Evolutionary conservation across 306 rosid genomes (phyloP), one percentile per base, ranked within the genome.

Genomic region (Pueraria montana): DNA sequence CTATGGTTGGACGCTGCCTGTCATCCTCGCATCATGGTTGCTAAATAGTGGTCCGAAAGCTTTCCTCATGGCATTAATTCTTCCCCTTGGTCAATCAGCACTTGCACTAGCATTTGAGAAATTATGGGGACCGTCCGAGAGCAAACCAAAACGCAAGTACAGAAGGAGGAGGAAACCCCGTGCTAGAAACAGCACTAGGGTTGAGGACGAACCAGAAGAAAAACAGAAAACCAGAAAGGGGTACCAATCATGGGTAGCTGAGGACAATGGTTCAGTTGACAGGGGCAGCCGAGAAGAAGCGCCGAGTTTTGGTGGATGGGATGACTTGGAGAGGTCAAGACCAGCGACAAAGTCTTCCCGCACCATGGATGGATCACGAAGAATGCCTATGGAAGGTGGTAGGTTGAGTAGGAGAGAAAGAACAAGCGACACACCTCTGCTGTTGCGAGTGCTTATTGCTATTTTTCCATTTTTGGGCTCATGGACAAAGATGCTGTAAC

Each of bases 11-110:
- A 55, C 87, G 2, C 84, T 96, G 2, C 99, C 99, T 17, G 36
- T 89, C 75, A 89, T 96, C 34, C 11, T 96, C 11, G 3, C 34
- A 0, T 92, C 99, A 42, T 86, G 77, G 87, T 87, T 96, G 66
- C 77, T 87, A 27, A 46, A 94, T 30, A 43, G 83, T 16, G 99
- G 99, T 38, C 96, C 97, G 16, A 96, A 92, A 90, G 97, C 98
- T 64, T 91, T 96, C 79, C 93, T 96, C 77, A 91, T 96, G 97
- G 98, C 99, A 46, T 83, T 96, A 49, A 94, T 92, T n/a, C 84
- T 96, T 21, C 97, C 98, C 74, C 92, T 96, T 56, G 92, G 90
- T 42, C 98, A 96, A 80, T 91, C 98, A 53, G 92, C 89, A 46
- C 72, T 96, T 81, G 78, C 93, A 26, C 86, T 96, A 16, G 96